Evolutionary conservation across 257 asterid species (phyloP).

Genomic region (Phtheirospermum japonicum): DNA sequence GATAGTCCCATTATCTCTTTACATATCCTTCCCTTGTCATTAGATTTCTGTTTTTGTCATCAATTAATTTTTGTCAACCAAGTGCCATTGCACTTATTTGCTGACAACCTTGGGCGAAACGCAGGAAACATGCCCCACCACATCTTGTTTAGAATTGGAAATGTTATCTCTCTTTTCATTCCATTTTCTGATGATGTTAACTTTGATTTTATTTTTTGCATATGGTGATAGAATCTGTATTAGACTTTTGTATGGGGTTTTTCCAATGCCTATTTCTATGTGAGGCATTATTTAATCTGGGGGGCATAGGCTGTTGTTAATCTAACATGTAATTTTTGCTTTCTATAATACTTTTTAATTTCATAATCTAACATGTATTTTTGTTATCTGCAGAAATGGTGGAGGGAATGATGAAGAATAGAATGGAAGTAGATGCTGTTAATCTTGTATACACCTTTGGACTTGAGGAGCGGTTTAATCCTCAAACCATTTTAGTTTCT

Average conservation of each 20-base stretch:
- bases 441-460: slow-evolving; percentile 63
- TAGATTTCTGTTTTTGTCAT: neutral
- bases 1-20: neutral
- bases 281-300: neutral
- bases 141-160: neutral
- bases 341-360: neutral
- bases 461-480: slow-evolving; percentile 55
- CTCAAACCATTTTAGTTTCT: slow-evolving; percentile 51
- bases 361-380: neutral
- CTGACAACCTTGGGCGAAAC: slow-evolving; percentile 1
- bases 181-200: slow-evolving; percentile 3
- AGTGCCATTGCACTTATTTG: neutral
- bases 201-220: neutral
- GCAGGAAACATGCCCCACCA: neutral
- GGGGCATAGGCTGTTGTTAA: neutral
- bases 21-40: neutral
- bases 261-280: neutral
- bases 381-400: slow-evolving; percentile 49
- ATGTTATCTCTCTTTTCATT: neutral
- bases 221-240: slow-evolving; percentile 10
- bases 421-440: slow-evolving; percentile 76
- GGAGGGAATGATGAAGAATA: slow-evolving; percentile 54
- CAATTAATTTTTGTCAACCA: neutral
- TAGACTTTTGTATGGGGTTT: neutral
- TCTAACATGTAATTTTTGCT: neutral